Base-by-base conservation (phyloP, 768 basidiomycete species). In the Hygrophorus pudorinus region DNA sequence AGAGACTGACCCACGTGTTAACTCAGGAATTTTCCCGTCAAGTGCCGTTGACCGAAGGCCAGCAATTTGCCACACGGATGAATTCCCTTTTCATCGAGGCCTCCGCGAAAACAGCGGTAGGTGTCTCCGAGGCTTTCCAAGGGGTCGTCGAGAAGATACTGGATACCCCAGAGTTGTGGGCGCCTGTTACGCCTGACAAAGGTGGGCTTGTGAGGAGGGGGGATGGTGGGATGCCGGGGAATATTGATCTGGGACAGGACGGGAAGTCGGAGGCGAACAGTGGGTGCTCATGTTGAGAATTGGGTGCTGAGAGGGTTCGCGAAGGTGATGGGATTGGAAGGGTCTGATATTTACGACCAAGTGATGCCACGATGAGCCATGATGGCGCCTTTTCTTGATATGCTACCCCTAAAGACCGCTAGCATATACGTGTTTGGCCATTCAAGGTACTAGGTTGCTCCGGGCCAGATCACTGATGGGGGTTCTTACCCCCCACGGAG, bases 61-160 rank as follows among this genome's bases (percentile, higher is more conserved):
- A 78, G 47, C 71, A 73, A 1, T 97, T 94, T 52, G 94, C 94
- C 0, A 66, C 68, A 18, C 75, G 85, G 27, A 89, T 90, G 74
- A 75, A 76, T 13, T 85, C 82, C 14, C 66, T 91, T 36, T 98
- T 98, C 63, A 68, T 97, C 34, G 94, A 98, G 65, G 81, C 89
- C 1, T 88, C 84, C 0, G 94, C 94, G 0, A 97, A 97, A 77
- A 96, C 89, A 0, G 77, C 82, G 6, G 70, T 86, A 0, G 83
- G 85, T 12, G 92, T 97, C 5, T 71, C 70, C 24, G 86, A 89
- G 36, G 79, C 82, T 2, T 75, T 76, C 49, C 65, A 62, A 21
- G 81, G 85, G 43, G 76, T 94, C 5, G 91, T 96, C 16, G 73
- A 76, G 57, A 73, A 74, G 63, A 93, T 94, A 48, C 52, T 93